A percentile compares a stretch with the other conserved stretches of the same genome.
Conservation (phyloP, 495 filamentous ascomycete genomes). For the Aspergillus olivimuriae region DNA sequence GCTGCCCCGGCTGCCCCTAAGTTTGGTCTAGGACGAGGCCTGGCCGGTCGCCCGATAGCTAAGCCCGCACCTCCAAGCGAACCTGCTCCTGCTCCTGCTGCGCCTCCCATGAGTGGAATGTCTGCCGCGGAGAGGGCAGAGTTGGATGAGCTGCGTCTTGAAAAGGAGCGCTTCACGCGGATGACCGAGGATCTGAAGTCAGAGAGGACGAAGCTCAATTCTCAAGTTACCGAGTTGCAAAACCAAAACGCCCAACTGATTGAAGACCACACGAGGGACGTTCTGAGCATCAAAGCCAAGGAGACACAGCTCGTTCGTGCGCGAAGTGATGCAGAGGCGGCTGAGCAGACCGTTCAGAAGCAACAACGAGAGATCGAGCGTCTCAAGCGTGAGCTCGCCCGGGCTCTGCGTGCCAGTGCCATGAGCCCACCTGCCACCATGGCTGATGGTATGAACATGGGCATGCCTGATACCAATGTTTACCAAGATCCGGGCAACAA, state of each 20-base stretch:
- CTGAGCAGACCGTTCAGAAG: conserved; percentile 75
- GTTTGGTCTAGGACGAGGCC: conserved; percentile 63
- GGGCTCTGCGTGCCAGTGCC: conserved; percentile 39
- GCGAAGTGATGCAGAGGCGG: conserved; percentile 79
- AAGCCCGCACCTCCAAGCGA: conserved; percentile 54
- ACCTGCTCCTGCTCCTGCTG: conserved; percentile 34
- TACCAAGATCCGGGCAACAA: conserved; percentile 31
- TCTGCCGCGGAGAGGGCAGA: conserved; percentile 75
- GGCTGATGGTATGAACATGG: conserved; percentile 28
- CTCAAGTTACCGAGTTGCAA: conserved; percentile 80
- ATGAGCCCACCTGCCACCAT: conserved; percentile 32
- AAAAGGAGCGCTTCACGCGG: conserved; percentile 69
- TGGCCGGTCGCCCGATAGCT: conserved; percentile 81
- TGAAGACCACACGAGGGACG: conserved; percentile 93
- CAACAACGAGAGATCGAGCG: conserved; percentile 86
- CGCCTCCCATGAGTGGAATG: conserved; percentile 53
- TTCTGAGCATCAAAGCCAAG: conserved; percentile 94
- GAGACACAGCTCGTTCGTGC: conserved; percentile 94
- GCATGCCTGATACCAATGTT: conserved; percentile 25
- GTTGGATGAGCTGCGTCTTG: conserved; percentile 76
- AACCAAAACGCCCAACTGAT: conserved; percentile 95
- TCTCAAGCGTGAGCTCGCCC: conserved; percentile 68
- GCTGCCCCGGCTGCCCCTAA: conserved; percentile 55
- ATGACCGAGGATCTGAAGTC: conserved; percentile 68
- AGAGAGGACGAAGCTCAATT: conserved; percentile 65